Base-by-base conservation (phyloP, 352 stramenopile species). In the Stramenopiles sp. region DNA sequence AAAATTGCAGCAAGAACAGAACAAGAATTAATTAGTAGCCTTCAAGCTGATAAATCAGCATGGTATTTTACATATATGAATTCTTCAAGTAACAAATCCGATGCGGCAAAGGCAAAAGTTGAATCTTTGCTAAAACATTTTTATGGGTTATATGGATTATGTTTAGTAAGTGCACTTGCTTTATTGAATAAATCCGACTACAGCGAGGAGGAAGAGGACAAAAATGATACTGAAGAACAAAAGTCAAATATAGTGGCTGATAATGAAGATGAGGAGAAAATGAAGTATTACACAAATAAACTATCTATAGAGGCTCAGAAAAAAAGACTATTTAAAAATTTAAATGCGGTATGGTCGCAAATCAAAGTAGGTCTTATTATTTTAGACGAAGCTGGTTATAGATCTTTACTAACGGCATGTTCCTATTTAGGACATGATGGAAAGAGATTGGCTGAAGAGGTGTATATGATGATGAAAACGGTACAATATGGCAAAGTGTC, bases 41-140 rank as follows among this genome's bases (percentile, higher is more conserved):
- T 76, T 1, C 30, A 31, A 33, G 30, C 4, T 13, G 65, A 76
- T 33, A 76, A 76, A 13, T 76, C 31, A 33, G 13, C 31, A 13
- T 76, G 65, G 65, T 76, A 76, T 76, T 33, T 7, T 33, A 20
- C 4, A 13, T 33, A 33, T 31, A 31, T 76, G 65, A 76, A 76
- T 20, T 13, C 4, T 20, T 13, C 30, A 76, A 33, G 7, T 33
- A 69, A 69, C 27, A 13, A 13, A 76, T 4, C 7, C 30, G 65
- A 76, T 13, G 13, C 13, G 4, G 65, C 65, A 33, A 33, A 31
- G 31, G 31, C 30, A 7, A 31, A 33, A 13, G 65, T 20, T 33
- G 65, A 76, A 76, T 33, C 31, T 13, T 33, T 76, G 30, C 31
- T 76, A 33, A 76, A 76, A 20, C 65, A 76, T 20, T 76, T 76